phyloP scores from a whole-genome alignment of 345 rosid genomes.

The Theobroma cacao region DNA sequence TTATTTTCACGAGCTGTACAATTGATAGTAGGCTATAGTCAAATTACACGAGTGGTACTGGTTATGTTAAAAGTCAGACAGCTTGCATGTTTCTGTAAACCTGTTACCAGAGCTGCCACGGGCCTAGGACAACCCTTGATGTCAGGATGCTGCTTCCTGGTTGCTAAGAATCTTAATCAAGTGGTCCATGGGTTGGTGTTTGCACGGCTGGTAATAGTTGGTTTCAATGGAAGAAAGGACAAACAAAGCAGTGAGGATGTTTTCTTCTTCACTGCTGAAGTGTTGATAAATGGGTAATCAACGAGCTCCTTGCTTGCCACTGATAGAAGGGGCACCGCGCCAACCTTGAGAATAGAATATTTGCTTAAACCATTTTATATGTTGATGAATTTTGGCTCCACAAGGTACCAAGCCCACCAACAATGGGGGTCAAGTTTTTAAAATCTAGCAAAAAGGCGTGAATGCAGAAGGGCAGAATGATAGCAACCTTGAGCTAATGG shows the following conservation, averaged over 20 bases:
- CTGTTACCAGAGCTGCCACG: neutral
- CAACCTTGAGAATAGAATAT: neutral
- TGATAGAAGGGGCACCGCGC: neutral
- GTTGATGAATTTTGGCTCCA: neutral
- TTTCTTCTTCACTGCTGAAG: neutral
- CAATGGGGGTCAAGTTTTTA: neutral
- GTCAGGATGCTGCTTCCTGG: neutral
- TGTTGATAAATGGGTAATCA: neutral
- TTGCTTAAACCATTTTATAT: neutral
- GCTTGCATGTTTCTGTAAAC: neutral
- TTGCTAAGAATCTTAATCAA: neutral
- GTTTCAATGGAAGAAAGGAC: too few species aligned
- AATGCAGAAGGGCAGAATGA: neutral
- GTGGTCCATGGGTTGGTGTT: neutral
- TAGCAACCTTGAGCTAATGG: neutral
- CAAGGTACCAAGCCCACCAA: neutral
- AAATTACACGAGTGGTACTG: too few species aligned
- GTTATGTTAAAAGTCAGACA: neutral
- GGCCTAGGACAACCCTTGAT: neutral
- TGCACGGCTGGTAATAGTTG: too few species aligned
- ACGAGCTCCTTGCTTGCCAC: too few species aligned
- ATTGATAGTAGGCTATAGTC: too few species aligned
- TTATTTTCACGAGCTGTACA: neutral
- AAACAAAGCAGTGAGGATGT: neutral
- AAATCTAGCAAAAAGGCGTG: neutral